phyloP scores from a whole-genome alignment of 2,329 filamentous ascomycete species.

The Didymella exigua region DNA sequence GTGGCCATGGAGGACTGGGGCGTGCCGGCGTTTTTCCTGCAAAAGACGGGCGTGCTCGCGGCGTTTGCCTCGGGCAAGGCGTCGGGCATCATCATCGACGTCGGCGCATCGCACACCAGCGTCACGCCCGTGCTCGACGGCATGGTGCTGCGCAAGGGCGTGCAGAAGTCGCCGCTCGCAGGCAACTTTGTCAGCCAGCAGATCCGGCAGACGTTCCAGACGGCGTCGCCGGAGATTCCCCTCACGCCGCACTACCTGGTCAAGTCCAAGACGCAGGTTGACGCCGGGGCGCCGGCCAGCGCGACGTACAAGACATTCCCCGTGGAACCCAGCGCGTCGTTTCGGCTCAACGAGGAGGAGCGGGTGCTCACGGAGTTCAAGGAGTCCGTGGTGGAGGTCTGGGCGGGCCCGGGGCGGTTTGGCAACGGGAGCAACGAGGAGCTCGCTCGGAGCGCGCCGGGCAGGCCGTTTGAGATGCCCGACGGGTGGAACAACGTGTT shows the following conservation, averaged over 20 bases:
- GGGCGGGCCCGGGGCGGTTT: slow-evolving; percentile 79
- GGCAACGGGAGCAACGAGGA: slow-evolving; percentile 70
- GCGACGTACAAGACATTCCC: slow-evolving; percentile 74
- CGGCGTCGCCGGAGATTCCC: slow-evolving; percentile 70
- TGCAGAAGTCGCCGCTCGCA: slow-evolving; percentile 82
- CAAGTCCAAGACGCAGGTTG: slow-evolving; percentile 84
- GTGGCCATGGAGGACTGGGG: slow-evolving; percentile 98
- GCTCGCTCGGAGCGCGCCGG: slow-evolving; percentile 71
- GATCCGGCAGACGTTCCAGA: slow-evolving; percentile 78
- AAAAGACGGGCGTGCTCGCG: slow-evolving; percentile 84
- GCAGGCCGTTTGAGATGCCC: slow-evolving; percentile 93
- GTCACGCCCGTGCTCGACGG: slow-evolving; percentile 93
- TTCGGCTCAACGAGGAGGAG: slow-evolving; percentile 85
- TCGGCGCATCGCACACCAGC: slow-evolving; percentile 85
- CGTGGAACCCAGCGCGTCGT: slow-evolving; percentile 68
- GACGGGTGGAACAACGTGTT: slow-evolving; percentile 97
- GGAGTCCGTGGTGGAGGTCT: slow-evolving; percentile 93
- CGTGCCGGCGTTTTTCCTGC: slow-evolving; percentile 91
- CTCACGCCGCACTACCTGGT: slow-evolving; percentile 87
- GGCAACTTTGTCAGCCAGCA: slow-evolving; percentile 91
- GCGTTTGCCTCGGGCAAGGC: slow-evolving; percentile 94
- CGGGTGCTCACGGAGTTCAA: slow-evolving; percentile 95
- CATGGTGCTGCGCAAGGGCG: slow-evolving; percentile 85
- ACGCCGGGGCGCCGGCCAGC: slow-evolving; percentile 80
- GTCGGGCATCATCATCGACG: slow-evolving; percentile 88